phyloP scores from a whole-genome alignment of 805 yeast genomes.

The Metschnikowia borealis region DNA sequence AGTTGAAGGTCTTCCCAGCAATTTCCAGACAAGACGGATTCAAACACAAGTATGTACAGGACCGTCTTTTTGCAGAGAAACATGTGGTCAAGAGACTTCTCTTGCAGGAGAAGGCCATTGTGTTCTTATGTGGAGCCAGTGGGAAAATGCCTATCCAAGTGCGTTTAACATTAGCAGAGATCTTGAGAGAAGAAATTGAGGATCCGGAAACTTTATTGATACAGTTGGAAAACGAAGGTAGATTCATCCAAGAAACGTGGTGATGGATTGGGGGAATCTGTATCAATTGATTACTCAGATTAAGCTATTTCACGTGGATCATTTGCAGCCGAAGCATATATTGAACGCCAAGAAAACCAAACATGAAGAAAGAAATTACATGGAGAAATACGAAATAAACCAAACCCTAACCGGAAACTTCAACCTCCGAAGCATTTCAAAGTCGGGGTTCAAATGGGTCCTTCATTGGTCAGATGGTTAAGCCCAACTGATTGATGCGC shows the following conservation, averaged over 20 bases:
- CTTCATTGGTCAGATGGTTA: neutral
- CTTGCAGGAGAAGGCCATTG: conserved; percentile 49
- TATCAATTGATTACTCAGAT: no score
- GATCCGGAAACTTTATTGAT: conserved; percentile 49
- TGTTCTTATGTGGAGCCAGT: conserved; percentile 88
- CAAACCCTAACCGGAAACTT: no score
- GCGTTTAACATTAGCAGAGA: conserved; percentile 68
- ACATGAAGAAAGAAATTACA: no score
- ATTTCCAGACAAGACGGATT: conserved; percentile 47
- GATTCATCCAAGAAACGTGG: conserved; percentile 91
- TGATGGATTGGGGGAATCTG: conserved; percentile 20
- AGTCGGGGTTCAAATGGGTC: neutral
- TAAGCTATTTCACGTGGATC: no score
- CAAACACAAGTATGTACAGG: conserved; percentile 66
- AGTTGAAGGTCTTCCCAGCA: conserved; percentile 37
- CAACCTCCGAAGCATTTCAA: no score
- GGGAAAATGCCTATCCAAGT: conserved; percentile 94
- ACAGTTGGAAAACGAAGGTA: conserved; percentile 56
- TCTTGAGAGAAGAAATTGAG: conserved; percentile 45
- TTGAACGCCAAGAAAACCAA: no score
- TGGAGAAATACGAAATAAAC: no score
- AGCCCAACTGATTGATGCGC: neutral
- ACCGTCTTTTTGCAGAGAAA: conserved; percentile 52
- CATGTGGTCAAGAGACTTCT: conserved; percentile 50
- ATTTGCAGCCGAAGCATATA: no score